Percentiles rank a stretch among this genome's conserved stretches.
phyloP scores from a whole-genome alignment of 2,329 filamentous ascomycete genomes.

The Exophiala dermatitidis region DNA sequence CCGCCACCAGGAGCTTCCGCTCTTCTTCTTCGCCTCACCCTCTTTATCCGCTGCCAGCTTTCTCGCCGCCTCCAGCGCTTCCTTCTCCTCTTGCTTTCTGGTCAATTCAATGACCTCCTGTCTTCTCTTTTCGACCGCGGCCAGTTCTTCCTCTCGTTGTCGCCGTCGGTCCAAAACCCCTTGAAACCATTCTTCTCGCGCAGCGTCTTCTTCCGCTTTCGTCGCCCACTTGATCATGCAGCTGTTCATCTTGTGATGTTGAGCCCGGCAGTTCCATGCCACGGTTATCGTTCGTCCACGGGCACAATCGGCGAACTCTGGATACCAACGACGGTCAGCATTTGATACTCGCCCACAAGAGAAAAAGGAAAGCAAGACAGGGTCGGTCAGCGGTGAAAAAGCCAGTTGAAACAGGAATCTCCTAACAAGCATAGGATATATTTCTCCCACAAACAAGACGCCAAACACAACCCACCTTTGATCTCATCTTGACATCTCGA shows the following conservation, averaged over 20 bases:
- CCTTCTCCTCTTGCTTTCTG: slow-evolving; percentile 24
- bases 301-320: slow-evolving; percentile 89
- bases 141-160: slow-evolving; percentile 55
- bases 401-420: neutral
- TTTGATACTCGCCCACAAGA: no score
- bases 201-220: slow-evolving; percentile 74
- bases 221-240: slow-evolving; percentile 95
- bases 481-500: slow-evolving; percentile 69
- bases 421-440: neutral
- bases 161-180: slow-evolving; percentile 62
- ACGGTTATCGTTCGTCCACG: slow-evolving; percentile 77
- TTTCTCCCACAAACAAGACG: neutral
- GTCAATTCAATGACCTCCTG: slow-evolving; percentile 34
- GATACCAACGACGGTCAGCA: neutral
- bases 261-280: slow-evolving; percentile 73
- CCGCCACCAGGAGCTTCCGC: slow-evolving; percentile 13
- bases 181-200: slow-evolving; percentile 89
- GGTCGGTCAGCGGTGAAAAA: no score
- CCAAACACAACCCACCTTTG: slow-evolving; percentile 49
- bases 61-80: slow-evolving; percentile 14
- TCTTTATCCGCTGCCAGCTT: slow-evolving; percentile 11
- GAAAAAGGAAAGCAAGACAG: no score
- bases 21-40: slow-evolving; percentile 8
- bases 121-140: slow-evolving; percentile 35
- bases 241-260: slow-evolving; percentile 80